Conservation (phyloP, 768 basidiomycete genomes). For the Tulasnella sp. region DNA sequence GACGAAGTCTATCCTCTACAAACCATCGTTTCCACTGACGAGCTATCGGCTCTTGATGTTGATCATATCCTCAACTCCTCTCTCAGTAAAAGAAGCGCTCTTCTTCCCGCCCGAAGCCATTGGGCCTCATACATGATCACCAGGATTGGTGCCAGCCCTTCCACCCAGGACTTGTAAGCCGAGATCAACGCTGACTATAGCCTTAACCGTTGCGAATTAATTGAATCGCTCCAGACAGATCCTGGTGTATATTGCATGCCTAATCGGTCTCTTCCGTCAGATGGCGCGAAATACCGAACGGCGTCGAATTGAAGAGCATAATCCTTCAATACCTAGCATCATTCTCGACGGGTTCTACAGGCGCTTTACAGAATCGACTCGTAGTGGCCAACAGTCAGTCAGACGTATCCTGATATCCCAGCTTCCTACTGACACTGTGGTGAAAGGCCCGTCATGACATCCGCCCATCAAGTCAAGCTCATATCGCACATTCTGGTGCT, state of each 20-base stretch:
- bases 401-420: not conserved
- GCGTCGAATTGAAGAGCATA: not conserved
- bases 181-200: not conserved
- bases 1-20: not conserved
- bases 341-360: not conserved
- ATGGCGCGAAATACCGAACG: not conserved
- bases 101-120: not conserved
- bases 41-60: not conserved
- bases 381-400: not conserved
- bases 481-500: not conserved
- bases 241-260: not conserved
- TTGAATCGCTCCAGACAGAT: not conserved
- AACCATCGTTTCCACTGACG: not conserved
- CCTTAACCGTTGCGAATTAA: not conserved
- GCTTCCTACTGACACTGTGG: not conserved
- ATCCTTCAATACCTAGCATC: not conserved
- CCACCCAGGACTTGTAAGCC: not conserved
- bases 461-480: not conserved
- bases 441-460: not conserved
- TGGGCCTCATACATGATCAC: not conserved
- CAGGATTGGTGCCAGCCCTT: not conserved
- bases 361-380: not conserved
- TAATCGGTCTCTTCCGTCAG: not conserved
- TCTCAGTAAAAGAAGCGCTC: not conserved
- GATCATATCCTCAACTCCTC: not conserved